A percentile compares a stretch with the other conserved stretches of the same genome.
Evolutionary conservation across 768 basidiomycete genomes (phyloP).

Genomic region (Leucocoprinus birnbaumii): DNA sequence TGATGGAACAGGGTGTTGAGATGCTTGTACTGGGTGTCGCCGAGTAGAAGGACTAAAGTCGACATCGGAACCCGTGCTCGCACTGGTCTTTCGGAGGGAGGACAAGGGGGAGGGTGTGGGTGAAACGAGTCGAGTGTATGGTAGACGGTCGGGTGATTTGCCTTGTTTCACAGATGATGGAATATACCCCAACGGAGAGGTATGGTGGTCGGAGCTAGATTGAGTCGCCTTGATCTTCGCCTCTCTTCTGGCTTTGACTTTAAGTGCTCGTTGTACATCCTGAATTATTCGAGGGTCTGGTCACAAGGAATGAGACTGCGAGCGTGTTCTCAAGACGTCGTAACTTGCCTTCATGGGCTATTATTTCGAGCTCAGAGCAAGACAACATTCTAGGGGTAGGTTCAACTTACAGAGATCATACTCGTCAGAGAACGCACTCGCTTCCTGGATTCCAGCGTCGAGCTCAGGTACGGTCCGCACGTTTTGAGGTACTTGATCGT

Average conservation of each 20-base stretch:
- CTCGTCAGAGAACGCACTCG: slow-evolving; percentile 62
- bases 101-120: slow-evolving; percentile 24
- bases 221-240: slow-evolving; percentile 45
- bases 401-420: slow-evolving; percentile 67
- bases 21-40: slow-evolving; percentile 23
- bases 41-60: slow-evolving; percentile 71
- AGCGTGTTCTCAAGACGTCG: neutral
- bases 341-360: slow-evolving; percentile 72
- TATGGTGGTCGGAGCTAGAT: slow-evolving; percentile 16
- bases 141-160: slow-evolving; percentile 21
- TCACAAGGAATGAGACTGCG: slow-evolving; percentile 5
- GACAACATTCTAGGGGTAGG: neutral
- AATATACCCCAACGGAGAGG: neutral
- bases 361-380: neutral
- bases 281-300: slow-evolving; percentile 78
- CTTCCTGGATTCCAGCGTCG: slow-evolving; percentile 18
- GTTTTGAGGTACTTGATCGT: neutral
- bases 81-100: slow-evolving; percentile 23
- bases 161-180: slow-evolving; percentile 19
- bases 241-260: slow-evolving; percentile 71
- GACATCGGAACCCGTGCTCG: slow-evolving; percentile 43
- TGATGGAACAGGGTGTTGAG: slow-evolving; percentile 60
- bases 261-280: slow-evolving; percentile 75
- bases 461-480: slow-evolving; percentile 9
- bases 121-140: slow-evolving; percentile 18